Base-by-base conservation (phyloP, 2,329 filamentous ascomycete genomes). In the Phyllosticta ampelicida region DNA sequence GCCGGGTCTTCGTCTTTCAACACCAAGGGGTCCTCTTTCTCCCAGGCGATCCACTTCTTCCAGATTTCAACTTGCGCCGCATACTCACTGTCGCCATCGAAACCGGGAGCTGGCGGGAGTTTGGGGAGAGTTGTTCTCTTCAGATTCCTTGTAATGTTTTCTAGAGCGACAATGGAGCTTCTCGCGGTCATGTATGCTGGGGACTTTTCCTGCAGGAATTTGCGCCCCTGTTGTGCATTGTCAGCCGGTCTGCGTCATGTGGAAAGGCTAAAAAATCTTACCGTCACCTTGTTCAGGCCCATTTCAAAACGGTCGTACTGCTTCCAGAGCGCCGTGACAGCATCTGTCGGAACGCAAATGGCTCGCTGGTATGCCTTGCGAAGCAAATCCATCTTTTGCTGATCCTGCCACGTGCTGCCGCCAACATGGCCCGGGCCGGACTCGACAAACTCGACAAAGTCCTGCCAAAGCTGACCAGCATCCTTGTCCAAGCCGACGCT, bases 231-330 rank as follows among this genome's bases (percentile, higher is more conserved):
- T 3, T n/a, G 51, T 55, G n/a, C 30, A 61, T 70, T 53, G 8
- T 21, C 8, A 10, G 1, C 18, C 16, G 19, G 44, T 16, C 11
- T 36, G 9, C 5, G 4, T n/a, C 5, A 16, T 1, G 3, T 10
- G 20, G 13, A 19, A 9, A 48, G 28, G 6, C 30, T n/a, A n/a
- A 16, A 36, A 2, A 9, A 11, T 36, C 81, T 68, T 79, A 91
- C 89, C 49, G 90, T 95, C 63, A 90, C 83, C 73, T 96, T 97
- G 77, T 96, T 96, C 60, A 96, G 74, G 5, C 86, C 84, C 82
- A 94, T 90, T 74, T 99, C 94, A 68, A 99, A 99, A 64, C 89
- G 86, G 70, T 97, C 91, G 68, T 99, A 99, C 68, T 99, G 92
- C 70, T 95, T 96, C 95, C 94, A 99, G 13, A 99, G 76, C 55